Percentiles rank a stretch among this genome's conserved stretches.
phyloP scores from a whole-genome alignment of 2,329 filamentous ascomycete genomes.

The Alternaria sp. region DNA sequence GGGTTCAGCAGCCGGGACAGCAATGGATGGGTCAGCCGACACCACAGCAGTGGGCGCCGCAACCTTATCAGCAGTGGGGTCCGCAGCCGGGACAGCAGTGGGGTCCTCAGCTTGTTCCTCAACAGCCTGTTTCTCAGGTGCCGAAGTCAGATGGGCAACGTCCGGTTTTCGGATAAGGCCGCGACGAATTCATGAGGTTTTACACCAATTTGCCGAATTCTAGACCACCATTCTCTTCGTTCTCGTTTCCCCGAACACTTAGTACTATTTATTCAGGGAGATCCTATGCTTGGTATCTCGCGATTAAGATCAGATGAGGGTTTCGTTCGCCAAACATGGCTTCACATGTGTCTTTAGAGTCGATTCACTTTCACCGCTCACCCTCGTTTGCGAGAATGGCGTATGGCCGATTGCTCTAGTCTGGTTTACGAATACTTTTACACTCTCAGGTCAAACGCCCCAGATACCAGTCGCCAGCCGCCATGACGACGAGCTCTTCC shows the following conservation, averaged over 20 bases:
- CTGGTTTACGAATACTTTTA: not conserved
- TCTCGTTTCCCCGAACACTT: not conserved
- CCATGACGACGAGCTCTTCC: not conserved
- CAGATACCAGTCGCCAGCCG: not conserved
- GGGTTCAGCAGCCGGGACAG: not conserved
- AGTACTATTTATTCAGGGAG: not conserved
- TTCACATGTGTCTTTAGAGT: not conserved
- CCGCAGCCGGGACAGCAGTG: not conserved
- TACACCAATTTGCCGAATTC: too few relatives aligned
- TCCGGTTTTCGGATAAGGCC: not conserved
- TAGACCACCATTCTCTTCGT: not conserved
- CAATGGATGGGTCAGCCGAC: slow-evolving; percentile 11
- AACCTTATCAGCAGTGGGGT: slow-evolving; percentile 9
- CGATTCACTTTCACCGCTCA: not conserved
- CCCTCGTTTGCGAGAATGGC: not conserved
- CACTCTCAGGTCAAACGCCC: not conserved
- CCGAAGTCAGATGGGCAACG: slow-evolving; percentile 9
- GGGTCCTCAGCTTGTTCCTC: not conserved
- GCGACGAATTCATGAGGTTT: too few relatives aligned
- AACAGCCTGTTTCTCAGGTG: not conserved
- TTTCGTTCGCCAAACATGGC: not conserved
- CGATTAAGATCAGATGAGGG: not conserved
- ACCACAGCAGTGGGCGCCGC: slow-evolving; percentile 13
- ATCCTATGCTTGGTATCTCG: not conserved
- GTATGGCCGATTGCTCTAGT: not conserved